A percentile compares a stretch with the other conserved stretches of the same genome.
Conservation (phyloP, 1,284 basidiomycete genomes). For the Ceratobasidium sp. region DNA sequence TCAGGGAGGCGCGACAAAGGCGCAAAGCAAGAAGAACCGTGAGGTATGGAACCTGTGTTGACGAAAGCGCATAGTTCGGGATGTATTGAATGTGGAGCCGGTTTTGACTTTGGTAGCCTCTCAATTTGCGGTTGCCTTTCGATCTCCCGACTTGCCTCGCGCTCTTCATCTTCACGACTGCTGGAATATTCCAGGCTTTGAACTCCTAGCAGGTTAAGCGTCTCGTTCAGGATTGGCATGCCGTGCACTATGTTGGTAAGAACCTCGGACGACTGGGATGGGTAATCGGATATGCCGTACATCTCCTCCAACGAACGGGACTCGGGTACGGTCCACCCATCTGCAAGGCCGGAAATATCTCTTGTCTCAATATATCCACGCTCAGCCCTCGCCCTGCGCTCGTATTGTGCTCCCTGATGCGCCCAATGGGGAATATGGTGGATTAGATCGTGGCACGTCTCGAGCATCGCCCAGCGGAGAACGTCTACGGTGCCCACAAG, state of each 20-base stretch:
- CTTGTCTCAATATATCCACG: background rate
- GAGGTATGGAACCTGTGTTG: background rate
- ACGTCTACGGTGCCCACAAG: slow-evolving; percentile 13
- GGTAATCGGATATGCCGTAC: slow-evolving; percentile 49
- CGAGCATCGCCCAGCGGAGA: slow-evolving; percentile 39
- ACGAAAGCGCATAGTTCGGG: slow-evolving; percentile 10
- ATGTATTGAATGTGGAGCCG: slow-evolving; percentile 20
- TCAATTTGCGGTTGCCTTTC: slow-evolving; percentile 38
- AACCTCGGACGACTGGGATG: background rate
- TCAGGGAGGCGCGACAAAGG: background rate
- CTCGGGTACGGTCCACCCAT: slow-evolving; percentile 57
- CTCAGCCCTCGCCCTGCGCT: slow-evolving; percentile 53
- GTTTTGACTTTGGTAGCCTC: slow-evolving; percentile 8
- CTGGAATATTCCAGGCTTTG: slow-evolving; percentile 45
- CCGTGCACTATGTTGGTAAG: background rate
- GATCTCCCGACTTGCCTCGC: slow-evolving; percentile 54
- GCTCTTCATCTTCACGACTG: slow-evolving; percentile 63
- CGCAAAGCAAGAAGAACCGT: background rate
- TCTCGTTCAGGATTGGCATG: slow-evolving; percentile 38
- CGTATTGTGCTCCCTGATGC: slow-evolving; percentile 61
- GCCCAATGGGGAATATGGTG: slow-evolving; percentile 43
- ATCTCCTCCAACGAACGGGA: slow-evolving; percentile 57
- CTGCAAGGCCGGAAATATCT: slow-evolving; percentile 45
- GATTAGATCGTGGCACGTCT: slow-evolving; percentile 36
- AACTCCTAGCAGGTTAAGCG: slow-evolving; percentile 53